Percentiles rank a stretch among this genome's conserved stretches.
Conservation (phyloP, 139 green algal genomes). For the Asterochloris sp. region DNA sequence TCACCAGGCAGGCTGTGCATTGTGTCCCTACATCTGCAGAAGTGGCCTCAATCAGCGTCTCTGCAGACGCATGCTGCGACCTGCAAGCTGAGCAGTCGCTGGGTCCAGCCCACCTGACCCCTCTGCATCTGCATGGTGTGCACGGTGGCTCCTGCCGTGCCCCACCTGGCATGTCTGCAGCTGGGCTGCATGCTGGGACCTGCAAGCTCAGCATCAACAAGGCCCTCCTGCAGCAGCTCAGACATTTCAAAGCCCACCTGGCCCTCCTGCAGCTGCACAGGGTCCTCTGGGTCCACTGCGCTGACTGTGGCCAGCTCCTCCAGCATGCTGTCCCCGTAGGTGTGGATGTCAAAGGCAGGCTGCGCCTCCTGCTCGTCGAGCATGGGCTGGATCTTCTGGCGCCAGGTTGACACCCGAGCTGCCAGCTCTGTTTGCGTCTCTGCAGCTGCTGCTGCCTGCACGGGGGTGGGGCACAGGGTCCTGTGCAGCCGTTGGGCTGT, state of each 20-base stretch:
- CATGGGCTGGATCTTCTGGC: slow-evolving; percentile 29
- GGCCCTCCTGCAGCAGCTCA: background rate
- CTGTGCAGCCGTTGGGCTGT: no score
- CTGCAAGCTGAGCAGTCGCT: no score
- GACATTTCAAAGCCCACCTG: background rate
- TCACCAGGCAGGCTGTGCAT: no score
- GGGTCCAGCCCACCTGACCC: no score
- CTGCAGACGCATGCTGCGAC: no score
- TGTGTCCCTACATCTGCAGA: no score
- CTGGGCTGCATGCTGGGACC: no score
- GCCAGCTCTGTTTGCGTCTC: slow-evolving; percentile 42
- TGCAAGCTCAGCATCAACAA: no score
- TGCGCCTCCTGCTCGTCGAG: slow-evolving; percentile 42
- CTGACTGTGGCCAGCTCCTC: slow-evolving; percentile 17
- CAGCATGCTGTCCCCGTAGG: slow-evolving; percentile 26
- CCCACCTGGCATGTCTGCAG: background rate
- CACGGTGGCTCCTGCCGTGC: no score
- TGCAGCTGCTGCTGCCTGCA: slow-evolving; percentile 27
- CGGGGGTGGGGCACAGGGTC: no score
- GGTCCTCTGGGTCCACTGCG: background rate
- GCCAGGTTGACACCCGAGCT: slow-evolving; percentile 33
- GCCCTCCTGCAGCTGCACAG: background rate
- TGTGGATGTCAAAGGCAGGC: slow-evolving; percentile 36
- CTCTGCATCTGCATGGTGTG: no score
- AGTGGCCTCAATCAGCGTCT: no score